A percentile compares a stretch with the other conserved stretches of the same genome.
Conservation (phyloP, 2,329 filamentous ascomycete genomes). For the Rutstroemia sp. region DNA sequence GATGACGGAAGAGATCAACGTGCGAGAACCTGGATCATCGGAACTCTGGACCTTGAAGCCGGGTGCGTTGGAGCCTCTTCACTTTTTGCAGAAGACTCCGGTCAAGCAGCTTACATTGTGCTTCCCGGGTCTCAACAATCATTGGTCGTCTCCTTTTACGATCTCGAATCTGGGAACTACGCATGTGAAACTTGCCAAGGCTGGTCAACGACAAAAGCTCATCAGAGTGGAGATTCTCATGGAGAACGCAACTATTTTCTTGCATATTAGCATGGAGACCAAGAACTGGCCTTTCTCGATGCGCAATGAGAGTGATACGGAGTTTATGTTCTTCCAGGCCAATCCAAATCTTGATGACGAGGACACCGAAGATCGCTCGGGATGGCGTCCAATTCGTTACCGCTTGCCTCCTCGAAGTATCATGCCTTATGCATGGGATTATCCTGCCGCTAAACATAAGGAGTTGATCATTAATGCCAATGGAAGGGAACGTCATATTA, state of each 20-base stretch:
- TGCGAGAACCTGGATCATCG: constrained; percentile 87
- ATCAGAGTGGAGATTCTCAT: constrained; percentile 84
- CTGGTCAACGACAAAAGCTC: constrained; percentile 80
- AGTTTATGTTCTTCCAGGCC: constrained; percentile 94
- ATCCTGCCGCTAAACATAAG: constrained; percentile 93
- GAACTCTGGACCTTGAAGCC: constrained; percentile 71
- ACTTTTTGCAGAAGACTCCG: constrained; percentile 77
- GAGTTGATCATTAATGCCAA: constrained; percentile 78
- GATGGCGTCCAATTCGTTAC: constrained; percentile 90
- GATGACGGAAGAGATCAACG: constrained; percentile 77
- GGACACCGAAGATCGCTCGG: constrained; percentile 72
- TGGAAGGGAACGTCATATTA: constrained; percentile 82
- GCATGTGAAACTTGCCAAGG: constrained; percentile 88
- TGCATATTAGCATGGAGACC: constrained; percentile 82
- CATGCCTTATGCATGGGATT: constrained; percentile 99
- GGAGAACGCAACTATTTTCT: constrained; percentile 88
- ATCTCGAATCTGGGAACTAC: constrained; percentile 90
- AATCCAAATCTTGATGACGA: constrained; percentile 92
- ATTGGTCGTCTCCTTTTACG: constrained; percentile 97
- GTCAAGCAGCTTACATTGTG: constrained; percentile 89
- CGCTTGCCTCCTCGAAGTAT: constrained; percentile 88
- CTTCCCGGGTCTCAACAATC: constrained; percentile 89
- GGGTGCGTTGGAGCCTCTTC: constrained; percentile 75
- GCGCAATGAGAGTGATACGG: constrained; percentile 94
- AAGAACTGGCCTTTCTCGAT: constrained; percentile 99